These are phyloP conservation scores for Rhodotorula glutinis DNA, from an alignment of 1,284 basidiomycete genomes.

Conservation along the genomic window DNA sequence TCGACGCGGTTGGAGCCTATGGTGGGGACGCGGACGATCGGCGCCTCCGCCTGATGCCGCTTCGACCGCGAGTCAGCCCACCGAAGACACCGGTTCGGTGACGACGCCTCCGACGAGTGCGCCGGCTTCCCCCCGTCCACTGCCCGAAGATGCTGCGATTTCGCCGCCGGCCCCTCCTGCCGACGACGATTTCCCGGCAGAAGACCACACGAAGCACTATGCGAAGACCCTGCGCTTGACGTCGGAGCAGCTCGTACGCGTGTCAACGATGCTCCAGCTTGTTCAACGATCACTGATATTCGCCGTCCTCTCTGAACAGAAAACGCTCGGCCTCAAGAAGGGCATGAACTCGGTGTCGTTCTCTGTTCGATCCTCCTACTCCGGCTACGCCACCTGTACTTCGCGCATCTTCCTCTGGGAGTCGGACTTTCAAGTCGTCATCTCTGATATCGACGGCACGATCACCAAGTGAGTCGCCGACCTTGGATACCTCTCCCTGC, in stretches of 20 bases:
- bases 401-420: slow-evolving; percentile 97
- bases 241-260: slow-evolving; percentile 70
- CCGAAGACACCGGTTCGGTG: slow-evolving; percentile 12
- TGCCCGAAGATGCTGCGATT: slow-evolving; percentile 4
- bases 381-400: slow-evolving; percentile 79
- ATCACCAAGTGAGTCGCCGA: slow-evolving; percentile 78
- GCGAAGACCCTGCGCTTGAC: slow-evolving; percentile 89
- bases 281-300: neutral
- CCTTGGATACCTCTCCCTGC: slow-evolving; percentile 1
- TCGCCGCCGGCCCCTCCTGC: neutral
- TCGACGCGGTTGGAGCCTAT: slow-evolving; percentile 31
- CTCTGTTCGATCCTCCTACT: slow-evolving; percentile 76
- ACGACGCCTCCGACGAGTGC: slow-evolving; percentile 24
- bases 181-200: slow-evolving; percentile 13
- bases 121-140: slow-evolving; percentile 26
- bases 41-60: neutral
- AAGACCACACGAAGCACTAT: slow-evolving; percentile 58
- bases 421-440: slow-evolving; percentile 78
- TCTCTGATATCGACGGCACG: slow-evolving; percentile 98
- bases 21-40: slow-evolving; percentile 30
- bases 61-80: slow-evolving; percentile 10
- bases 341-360: slow-evolving; percentile 93
- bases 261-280: neutral
- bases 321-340: slow-evolving; percentile 77
- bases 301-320: slow-evolving; percentile 53